A percentile compares a stretch with the other conserved stretches of the same genome.
phyloP scores from a whole-genome alignment of 352 stramenopile species.

The Phytophthora boehmeriae region DNA sequence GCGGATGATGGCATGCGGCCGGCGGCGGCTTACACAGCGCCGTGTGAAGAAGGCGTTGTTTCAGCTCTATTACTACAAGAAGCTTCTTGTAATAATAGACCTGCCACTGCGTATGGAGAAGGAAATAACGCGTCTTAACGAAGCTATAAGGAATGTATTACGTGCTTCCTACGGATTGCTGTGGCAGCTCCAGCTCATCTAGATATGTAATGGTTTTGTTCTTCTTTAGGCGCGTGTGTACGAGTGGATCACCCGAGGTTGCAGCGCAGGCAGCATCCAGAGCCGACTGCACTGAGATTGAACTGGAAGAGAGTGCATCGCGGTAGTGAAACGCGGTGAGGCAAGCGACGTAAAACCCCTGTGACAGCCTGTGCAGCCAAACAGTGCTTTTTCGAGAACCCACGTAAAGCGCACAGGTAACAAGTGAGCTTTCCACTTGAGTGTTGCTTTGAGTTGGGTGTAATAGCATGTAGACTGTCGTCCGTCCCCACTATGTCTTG shows the following conservation, averaged over 20 bases:
- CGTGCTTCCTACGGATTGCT: background rate
- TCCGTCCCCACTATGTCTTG: background rate
- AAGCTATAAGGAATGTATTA: background rate
- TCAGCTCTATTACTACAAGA: constrained; percentile 6
- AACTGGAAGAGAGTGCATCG: constrained; percentile 6
- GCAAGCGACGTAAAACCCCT: constrained; percentile 11
- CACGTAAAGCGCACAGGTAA: constrained; percentile 5
- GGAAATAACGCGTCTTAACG: background rate
- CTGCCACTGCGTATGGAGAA: background rate
- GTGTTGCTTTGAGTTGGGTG: constrained; percentile 1
- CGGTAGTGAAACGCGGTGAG: constrained; percentile 12
- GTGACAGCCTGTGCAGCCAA: constrained; percentile 14
- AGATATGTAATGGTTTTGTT: constrained; percentile 23
- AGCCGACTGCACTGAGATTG: constrained; percentile 4
- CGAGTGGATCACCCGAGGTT: constrained; percentile 3
- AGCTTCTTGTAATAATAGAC: constrained; percentile 5
- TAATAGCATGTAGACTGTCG: constrained; percentile 1
- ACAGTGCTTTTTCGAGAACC: constrained; percentile 1
- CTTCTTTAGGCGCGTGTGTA: constrained; percentile 16
- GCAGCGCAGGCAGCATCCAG: constrained; percentile 9
- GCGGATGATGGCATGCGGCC: background rate
- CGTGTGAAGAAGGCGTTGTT: background rate
- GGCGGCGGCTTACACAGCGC: background rate
- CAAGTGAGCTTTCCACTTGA: constrained; percentile 3
- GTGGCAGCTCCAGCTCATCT: background rate